Conservation (phyloP, 2,329 filamentous ascomycete species). For the Parafenestella ontariensis region DNA sequence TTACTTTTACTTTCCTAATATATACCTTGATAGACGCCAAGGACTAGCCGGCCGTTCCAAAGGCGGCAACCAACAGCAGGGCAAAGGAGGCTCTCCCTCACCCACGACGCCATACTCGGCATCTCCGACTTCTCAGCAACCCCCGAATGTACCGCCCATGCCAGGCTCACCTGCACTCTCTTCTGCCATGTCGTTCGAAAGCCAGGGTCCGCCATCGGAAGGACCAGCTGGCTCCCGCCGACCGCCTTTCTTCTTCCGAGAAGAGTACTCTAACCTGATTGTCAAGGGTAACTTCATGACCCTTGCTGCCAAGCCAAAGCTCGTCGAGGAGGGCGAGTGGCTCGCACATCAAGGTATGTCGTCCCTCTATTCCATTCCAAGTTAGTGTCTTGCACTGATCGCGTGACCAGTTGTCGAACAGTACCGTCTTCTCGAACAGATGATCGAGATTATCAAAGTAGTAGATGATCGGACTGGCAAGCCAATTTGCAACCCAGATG, state of each 20-base stretch:
- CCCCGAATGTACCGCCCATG: constrained; percentile 45
- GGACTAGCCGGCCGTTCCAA: constrained; percentile 54
- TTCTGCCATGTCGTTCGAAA: constrained; percentile 71
- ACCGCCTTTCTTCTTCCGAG: constrained; percentile 76
- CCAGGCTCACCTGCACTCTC: constrained; percentile 44
- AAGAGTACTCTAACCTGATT: constrained; percentile 80
- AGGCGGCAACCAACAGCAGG: constrained; percentile 42
- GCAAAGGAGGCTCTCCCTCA: constrained; percentile 47
- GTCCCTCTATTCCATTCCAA: not conserved
- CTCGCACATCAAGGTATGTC: constrained; percentile 85
- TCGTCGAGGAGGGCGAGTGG: constrained; percentile 95
- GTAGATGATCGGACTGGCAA: constrained; percentile 76
- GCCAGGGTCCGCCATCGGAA: constrained; percentile 53
- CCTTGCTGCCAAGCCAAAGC: constrained; percentile 87
- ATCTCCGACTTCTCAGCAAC: constrained; percentile 45
- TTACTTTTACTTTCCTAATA: constrained; percentile 30
- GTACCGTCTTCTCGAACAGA: constrained; percentile 86
- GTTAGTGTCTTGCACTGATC: constrained; percentile 23
- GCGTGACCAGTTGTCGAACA: constrained; percentile 80
- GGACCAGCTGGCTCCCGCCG: constrained; percentile 65
- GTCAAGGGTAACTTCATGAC: constrained; percentile 99
- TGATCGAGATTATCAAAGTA: constrained; percentile 87
- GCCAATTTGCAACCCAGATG: constrained; percentile 82
- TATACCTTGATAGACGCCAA: constrained; percentile 46
- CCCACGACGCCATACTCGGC: constrained; percentile 46